Base-by-base conservation (phyloP, 306 rosid species). In the Alnus glutinosa region DNA sequence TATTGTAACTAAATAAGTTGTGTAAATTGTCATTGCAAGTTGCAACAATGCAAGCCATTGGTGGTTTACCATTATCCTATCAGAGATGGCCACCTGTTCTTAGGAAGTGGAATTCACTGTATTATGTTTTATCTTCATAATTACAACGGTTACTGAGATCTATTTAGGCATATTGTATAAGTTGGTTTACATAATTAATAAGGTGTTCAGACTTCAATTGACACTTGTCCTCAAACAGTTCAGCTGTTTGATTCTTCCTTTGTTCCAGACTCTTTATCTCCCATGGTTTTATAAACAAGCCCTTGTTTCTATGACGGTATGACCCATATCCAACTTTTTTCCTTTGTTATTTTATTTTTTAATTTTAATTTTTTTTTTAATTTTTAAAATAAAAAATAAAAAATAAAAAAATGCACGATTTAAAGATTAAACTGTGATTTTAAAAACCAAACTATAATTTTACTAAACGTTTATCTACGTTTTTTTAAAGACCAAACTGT, bases 61-160 rank as follows among this genome's bases (percentile, higher is more conserved):
- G 37, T 34, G 37, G 37, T 34, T 34, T 34, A 34, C 2, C 37
- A 34, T 34, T 34, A 34, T 34, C 37, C 37, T 34, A 34, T 34
- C 2, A 34, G 37, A 34, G 37, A 34, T 34, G 37, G 37, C 51
- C 51, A 4, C 55, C 55, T 51, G 14, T 11, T 11, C 37, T 9
- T 28, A 5, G 5, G 15, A 9, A 13, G 49, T 66, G 71, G 11
- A 66, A 66, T 66, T 52, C 1, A 4, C 23, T 34, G 62, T 52
- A 42, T 36, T 77, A 19, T 77, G 52, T 66, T 49, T 49, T 63
- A 64, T 23, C 4, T 39, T 36, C 58, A 51, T 77, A 55, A 54
- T 67, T 34, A 55, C 51, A 3, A 32, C 81, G 61, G 75, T 77
- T 77, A 52, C 75, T 68, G 15, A 68, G 30, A 77, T 64, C 28